These are phyloP conservation scores for Cladorrhinum sp. DNA, from an alignment of 2,329 filamentous ascomycete species.

Conservation along the genomic window DNA sequence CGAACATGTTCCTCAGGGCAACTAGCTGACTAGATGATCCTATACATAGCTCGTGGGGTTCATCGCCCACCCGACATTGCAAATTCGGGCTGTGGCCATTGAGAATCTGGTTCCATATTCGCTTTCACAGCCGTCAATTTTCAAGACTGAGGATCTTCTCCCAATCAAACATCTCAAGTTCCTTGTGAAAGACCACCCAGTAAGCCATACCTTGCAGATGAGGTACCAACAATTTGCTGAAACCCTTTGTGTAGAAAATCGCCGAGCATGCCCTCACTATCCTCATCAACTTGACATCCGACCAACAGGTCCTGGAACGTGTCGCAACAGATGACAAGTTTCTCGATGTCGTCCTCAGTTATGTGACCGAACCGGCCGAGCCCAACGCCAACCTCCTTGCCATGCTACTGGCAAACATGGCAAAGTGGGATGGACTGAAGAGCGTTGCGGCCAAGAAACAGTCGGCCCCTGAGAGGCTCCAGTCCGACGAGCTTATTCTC, in stretches of 20 bases:
- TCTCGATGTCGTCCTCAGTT: constrained; percentile 66
- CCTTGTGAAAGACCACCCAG: constrained; percentile 76
- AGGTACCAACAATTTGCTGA: constrained; percentile 8
- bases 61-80: constrained; percentile 85
- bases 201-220: constrained; percentile 41
- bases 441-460: constrained; percentile 67
- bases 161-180: constrained; percentile 87
- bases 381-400: constrained; percentile 78
- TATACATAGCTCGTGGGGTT: constrained; percentile 79
- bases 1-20: not conserved
- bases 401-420: constrained; percentile 91
- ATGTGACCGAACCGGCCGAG: constrained; percentile 75
- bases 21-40: constrained; percentile 10
- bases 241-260: constrained; percentile 59
- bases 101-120: constrained; percentile 87
- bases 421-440: constrained; percentile 73
- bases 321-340: constrained; percentile 79
- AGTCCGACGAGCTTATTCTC: constrained; percentile 69
- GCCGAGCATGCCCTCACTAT: constrained; percentile 91
- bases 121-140: constrained; percentile 68
- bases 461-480: constrained; percentile 64
- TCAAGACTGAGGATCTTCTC: constrained; percentile 75
- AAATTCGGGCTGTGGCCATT: constrained; percentile 80
- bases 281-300: constrained; percentile 79
- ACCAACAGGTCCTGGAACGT: constrained; percentile 68